phyloP scores from a whole-genome alignment of 305 asterid genomes.

The Petunia hybrid region DNA sequence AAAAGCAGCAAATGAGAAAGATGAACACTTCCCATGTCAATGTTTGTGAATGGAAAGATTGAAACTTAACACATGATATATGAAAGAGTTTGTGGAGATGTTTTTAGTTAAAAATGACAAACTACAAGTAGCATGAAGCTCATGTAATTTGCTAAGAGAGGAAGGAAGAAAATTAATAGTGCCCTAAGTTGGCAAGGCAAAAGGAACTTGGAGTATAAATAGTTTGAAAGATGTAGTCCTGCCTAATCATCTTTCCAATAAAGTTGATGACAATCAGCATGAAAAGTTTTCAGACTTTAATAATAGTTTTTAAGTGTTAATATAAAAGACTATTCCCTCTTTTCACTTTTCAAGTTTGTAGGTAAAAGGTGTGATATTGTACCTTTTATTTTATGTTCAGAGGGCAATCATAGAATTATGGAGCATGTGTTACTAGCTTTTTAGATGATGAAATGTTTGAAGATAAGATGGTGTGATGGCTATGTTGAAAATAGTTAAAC shows the following conservation, averaged over 20 bases:
- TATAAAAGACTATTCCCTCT: not conserved
- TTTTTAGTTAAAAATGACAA: slow-evolving; percentile 1
- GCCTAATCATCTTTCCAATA: slow-evolving; percentile 41
- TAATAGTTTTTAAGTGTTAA: not conserved
- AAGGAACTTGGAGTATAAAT: slow-evolving; percentile 51
- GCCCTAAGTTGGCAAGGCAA: slow-evolving; percentile 3
- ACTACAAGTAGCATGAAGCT: not conserved
- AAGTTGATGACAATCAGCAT: slow-evolving; percentile 36
- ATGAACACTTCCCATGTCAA: slow-evolving; percentile 52
- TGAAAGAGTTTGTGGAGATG: not conserved
- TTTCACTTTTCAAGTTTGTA: slow-evolving; percentile 42
- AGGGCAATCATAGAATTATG: slow-evolving; percentile 46
- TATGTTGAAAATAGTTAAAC: slow-evolving; percentile 27
- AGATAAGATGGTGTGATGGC: slow-evolving; percentile 56
- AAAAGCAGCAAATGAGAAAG: slow-evolving; percentile 47
- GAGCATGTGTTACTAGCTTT: slow-evolving; percentile 48
- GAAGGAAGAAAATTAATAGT: not conserved
- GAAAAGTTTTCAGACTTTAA: slow-evolving; percentile 35
- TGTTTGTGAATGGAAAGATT: slow-evolving; percentile 30
- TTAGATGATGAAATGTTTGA: slow-evolving; percentile 48
- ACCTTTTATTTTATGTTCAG: slow-evolving; percentile 4
- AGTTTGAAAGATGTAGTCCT: slow-evolving; percentile 46
- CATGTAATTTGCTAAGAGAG: slow-evolving; percentile 17
- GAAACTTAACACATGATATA: slow-evolving; percentile 28
- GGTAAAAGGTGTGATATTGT: slow-evolving; percentile 21